Evolutionary conservation across 768 basidiomycete genomes (phyloP), one percentile per base, ranked within the genome.

Genomic region (Thelephora ganbajun): DNA sequence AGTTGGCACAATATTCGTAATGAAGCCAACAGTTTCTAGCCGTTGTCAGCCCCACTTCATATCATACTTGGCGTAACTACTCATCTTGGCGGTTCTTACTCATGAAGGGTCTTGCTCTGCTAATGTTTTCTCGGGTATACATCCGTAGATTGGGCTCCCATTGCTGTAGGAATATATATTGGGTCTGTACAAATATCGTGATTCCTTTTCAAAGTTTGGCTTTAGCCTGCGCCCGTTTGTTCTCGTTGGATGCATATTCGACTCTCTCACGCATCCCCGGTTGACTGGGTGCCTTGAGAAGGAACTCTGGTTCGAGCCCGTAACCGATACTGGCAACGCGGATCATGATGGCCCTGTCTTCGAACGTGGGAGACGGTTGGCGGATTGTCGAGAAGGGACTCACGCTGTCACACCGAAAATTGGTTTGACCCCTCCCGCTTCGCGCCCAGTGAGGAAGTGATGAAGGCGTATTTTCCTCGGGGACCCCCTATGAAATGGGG

Each of bases 371-470:
- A n/a, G 33, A 22, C 1, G 23, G 9, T 9, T 5, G 16, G 41
- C 20, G 33, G 45, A 1, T 26, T 13, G 35, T 11, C 35, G 51
- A 35, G 16, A 43, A 33, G 39, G 9, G 6, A 73, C 83, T 52
- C 59, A 92, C 88, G 89, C 79, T 23, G 90, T 94, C 7, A 94
- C 63, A 6, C 90, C 90, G 54, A 79, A 87, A 0, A 93, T 76
- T n/a, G 90, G 90, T 56, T 89, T 92, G 12, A 88, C 74, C 0
- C 90, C 89, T 12, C 80, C 79, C 2, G 73, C 77, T 59, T 94
- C 90, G 36, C 89, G 68, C 0, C 91, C 91, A 1, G 90, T 94
- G 45, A 91, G 68, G 66, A 94, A 94, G 14, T 71, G 67, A 62
- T 93, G 90, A 52, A 78, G 69, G 19, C 87, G 76, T 14, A 72